Base-by-base conservation (phyloP, 176 grass and related monocot species). In the Oryza australiensis region DNA sequence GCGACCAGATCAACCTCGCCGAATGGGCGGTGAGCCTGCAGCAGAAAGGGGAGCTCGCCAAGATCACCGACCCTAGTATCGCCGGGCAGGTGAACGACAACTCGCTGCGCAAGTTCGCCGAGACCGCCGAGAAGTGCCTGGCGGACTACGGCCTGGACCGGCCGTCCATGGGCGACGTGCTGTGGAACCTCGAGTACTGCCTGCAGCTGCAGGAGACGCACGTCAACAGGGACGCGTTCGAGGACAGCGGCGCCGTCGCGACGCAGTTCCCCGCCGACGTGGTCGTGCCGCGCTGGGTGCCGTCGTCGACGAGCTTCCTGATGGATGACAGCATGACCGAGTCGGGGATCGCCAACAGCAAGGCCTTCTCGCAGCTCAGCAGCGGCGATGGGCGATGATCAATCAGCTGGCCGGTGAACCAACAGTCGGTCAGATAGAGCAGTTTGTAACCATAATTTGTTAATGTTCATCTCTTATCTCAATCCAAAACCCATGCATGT, bases 101-200 rank as follows among this genome's bases (percentile, higher is more conserved):
- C 69, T 91, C 92, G 62, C 48, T 94, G 66, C 80, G 78, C 74
- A 91, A 89, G 82, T 94, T 91, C 68, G 86, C 86, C 1, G 89
- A 91, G 80, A 94, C 75, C 1, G 89, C 83, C 2, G 83, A 81
- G 71, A 86, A 55, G 62, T 94, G 92, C 84, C 82, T 94, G 5
- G 80, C 80, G 0, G 88, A 94, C 11, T 91, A 91, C 55, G 83
- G 89, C 1, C 79, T 70, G 12, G 86, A 89, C 29, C 84, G 92
- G 23, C 92, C 92, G 12, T 55, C 92, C 72, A 94, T 94, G 75
- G 80, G 89, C 43, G 89, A 94, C 74, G 92, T 94, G 66, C 78
- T 94, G 0, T 94, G 92, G 92, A 94, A 86, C 70, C 85, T 94
- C 28, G 92, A 94, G 78, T 89, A 89, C 85, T 88, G 86, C 66